Evolutionary conservation across 768 basidiomycete species (phyloP), one percentile per base, ranked within the genome.

Genomic region (Lactifluus piperatus): DNA sequence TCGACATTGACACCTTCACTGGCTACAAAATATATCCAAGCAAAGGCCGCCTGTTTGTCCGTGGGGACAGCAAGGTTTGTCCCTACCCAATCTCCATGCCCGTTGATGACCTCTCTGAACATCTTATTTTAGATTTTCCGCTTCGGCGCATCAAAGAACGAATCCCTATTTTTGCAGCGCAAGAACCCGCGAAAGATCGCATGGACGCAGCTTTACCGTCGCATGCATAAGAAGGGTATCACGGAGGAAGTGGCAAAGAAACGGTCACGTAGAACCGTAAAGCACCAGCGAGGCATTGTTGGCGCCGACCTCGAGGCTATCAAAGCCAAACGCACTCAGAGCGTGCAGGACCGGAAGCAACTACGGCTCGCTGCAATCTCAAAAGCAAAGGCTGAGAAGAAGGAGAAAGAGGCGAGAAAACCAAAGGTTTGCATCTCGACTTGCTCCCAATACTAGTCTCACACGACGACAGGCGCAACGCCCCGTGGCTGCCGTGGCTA

Each of bases 141-240:
- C 74, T 98, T 98, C 77, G 80, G 86, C 67, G 79, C 75, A 72
- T 90, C 91, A 64, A 98, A 98, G 84, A 90, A 85, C 71, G 82
- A 94, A 62, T 97, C 95, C 62, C 88, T 99, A 66, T 98, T 98
- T 86, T 79, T 90, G 59, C 97, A 99, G 76, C 91, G 95, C 79
- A 99, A 99, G 81, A 98, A 99, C 81, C 97, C 97, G 53, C 91
- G 97, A 72, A 98, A 98, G 84, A 94, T 98, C 77, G 88, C 95
- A 64, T 98, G 95, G 95, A 98, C 95, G 39, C 76, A 79, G 68
- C 83, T 88, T 62, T 95, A 89, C 82, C 88, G 91, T 65, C 88
- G 94, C 68, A 91, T 97, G 87, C 97, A 98, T 85, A 97, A 95
- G 85, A 99, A 99, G 86, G 97, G 97, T 74, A 84, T 98, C 74